Evolutionary conservation across 2,329 filamentous ascomycete genomes (phyloP), one percentile per base, ranked within the genome.

Genomic region (Ascochyta rabiei): DNA sequence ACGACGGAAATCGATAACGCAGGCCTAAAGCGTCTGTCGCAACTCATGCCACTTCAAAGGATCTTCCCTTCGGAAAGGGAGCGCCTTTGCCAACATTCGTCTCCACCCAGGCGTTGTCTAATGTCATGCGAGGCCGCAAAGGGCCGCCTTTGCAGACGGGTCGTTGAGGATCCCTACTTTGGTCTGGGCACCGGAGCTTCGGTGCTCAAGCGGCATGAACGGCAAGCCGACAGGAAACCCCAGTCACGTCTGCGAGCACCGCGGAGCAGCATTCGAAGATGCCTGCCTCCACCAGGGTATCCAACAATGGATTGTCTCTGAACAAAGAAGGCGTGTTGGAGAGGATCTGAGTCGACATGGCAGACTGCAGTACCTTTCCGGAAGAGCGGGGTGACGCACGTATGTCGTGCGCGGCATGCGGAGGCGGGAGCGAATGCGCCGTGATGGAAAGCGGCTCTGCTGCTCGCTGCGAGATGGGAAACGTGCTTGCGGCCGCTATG

Each of bases 361-460:
- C 28, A 44, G 61, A 56, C 58, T 54, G 56, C 56, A 63, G 64
- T 72, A 66, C 63, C 63, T 62, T 67, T 61, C 63, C 62, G 60
- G 49, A 56, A 64, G 6, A 57, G 10, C 44, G 64, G 64, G 67
- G 31, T 61, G 57, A 67, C 50, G 64, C 61, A 69, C 51, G 49
- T 63, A 74, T 74, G 70, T 72, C 69, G 69, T 73, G 71, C 72
- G 60, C 68, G 60, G 48, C 61, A 68, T 68, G 65, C 62, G 65
- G 62, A 63, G 38, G 60, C 60, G 61, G 68, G 65, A 65, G 64
- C 64, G 68, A 66, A 63, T 61, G 62, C 59, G 52, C 51, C 48
- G 60, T 60, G 47, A 61, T 59, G 56, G 55, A 47, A 63, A 49
- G 67, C 67, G 67, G 66, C 67, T 71, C 67, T 66, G 56, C 57